phyloP scores from a whole-genome alignment of 2,329 filamentous ascomycete species.

The Zymoseptoria ardabiliae region DNA sequence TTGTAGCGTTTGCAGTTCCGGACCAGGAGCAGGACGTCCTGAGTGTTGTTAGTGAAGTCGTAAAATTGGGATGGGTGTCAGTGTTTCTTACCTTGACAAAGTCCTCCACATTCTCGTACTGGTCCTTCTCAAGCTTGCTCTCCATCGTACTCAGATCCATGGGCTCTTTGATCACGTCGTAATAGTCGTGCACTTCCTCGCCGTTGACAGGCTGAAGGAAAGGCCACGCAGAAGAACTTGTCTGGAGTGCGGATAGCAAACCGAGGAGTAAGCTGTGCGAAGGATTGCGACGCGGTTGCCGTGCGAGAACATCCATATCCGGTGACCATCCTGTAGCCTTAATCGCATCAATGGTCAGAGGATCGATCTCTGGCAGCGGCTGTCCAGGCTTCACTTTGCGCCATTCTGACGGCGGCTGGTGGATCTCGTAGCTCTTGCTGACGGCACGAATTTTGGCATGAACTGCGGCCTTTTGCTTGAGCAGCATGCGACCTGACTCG shows the following conservation, averaged over 20 bases:
- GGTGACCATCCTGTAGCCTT: slow-evolving; percentile 87
- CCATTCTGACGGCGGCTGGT: slow-evolving; percentile 81
- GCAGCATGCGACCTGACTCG: slow-evolving; percentile 83
- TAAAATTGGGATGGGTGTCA: neutral
- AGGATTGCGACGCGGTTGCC: slow-evolving; percentile 88
- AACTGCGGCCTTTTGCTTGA: slow-evolving; percentile 95
- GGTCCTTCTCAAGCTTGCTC: slow-evolving; percentile 83
- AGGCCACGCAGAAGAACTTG: slow-evolving; percentile 87
- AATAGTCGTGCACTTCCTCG: slow-evolving; percentile 97
- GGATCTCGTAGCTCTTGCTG: slow-evolving; percentile 79
- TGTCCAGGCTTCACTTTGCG: slow-evolving; percentile 50
- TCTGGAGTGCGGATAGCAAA: slow-evolving; percentile 90
- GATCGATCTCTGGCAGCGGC: slow-evolving; percentile 63
- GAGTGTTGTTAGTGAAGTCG: neutral
- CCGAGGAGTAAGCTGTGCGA: slow-evolving; percentile 93
- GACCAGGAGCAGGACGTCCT: slow-evolving; percentile 80
- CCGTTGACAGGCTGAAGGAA: slow-evolving; percentile 90
- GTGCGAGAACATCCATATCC: slow-evolving; percentile 94
- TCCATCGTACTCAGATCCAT: slow-evolving; percentile 98
- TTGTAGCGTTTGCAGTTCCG: slow-evolving; percentile 96
- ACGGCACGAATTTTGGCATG: slow-evolving; percentile 91
- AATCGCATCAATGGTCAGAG: slow-evolving; percentile 79
- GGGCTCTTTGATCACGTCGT: slow-evolving; percentile 94
- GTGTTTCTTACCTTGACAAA: slow-evolving; percentile 55
- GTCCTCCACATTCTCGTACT: slow-evolving; percentile 85